A percentile compares a stretch with the other conserved stretches of the same genome.
phyloP scores from a whole-genome alignment of 768 basidiomycete genomes.

The Strobilomyces echinocephalus region DNA sequence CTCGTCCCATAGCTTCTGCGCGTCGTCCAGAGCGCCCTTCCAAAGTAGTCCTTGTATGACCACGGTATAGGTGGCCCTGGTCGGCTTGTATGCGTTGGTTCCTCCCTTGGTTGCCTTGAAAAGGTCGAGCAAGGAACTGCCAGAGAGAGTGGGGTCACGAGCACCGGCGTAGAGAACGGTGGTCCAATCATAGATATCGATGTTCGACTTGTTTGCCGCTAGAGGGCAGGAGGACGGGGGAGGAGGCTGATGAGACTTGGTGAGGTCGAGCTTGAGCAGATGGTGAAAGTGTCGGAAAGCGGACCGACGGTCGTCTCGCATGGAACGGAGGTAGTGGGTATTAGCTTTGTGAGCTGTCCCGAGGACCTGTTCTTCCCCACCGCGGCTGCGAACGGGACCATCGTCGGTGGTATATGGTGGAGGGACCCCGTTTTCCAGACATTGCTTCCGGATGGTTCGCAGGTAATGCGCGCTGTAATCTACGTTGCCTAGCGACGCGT shows the following conservation, averaged over 20 bases:
- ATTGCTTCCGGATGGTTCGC: slow-evolving; percentile 34
- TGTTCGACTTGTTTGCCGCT: slow-evolving; percentile 19
- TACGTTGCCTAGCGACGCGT: slow-evolving; percentile 26
- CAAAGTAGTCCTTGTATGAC: slow-evolving; percentile 50
- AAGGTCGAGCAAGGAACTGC: slow-evolving; percentile 33
- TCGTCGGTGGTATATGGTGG: slow-evolving; percentile 21
- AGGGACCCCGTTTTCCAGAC: slow-evolving; percentile 11
- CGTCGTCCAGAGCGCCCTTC: slow-evolving; percentile 37
- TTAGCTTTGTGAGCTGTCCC: slow-evolving; percentile 36
- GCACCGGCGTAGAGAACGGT: slow-evolving; percentile 43
- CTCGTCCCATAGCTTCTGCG: slow-evolving; percentile 41
- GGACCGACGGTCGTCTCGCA: slow-evolving; percentile 38
- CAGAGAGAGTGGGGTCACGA: slow-evolving; percentile 33
- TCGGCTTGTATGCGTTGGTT: slow-evolving; percentile 34
- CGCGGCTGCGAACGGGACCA: neutral
- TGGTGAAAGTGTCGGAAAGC: slow-evolving; percentile 45
- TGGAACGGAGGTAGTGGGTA: slow-evolving; percentile 39
- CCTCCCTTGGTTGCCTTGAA: slow-evolving; percentile 32
- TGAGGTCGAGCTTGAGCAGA: slow-evolving; percentile 31
- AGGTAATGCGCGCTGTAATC: slow-evolving; percentile 39
- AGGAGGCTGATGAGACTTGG: slow-evolving; percentile 6
- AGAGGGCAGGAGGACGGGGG: neutral
- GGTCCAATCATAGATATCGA: slow-evolving; percentile 46
- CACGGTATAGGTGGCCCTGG: slow-evolving; percentile 47
- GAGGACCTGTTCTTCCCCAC: neutral